phyloP scores from a whole-genome alignment of 2,329 filamentous ascomycete species.

The Stylonectria norvegica region DNA sequence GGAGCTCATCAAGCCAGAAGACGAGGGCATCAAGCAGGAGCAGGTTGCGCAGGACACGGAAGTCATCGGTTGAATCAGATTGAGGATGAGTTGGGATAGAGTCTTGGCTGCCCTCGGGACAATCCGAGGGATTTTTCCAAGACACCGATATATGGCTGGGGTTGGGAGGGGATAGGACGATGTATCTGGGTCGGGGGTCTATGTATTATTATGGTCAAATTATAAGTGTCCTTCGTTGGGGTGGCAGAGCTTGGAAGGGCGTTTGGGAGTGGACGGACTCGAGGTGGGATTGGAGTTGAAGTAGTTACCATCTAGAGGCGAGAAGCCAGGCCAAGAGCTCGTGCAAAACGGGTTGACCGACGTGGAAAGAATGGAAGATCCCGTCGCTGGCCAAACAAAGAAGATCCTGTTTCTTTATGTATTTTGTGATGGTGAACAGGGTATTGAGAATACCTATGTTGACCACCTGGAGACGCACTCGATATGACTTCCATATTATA shows the following conservation, averaged over 20 bases:
- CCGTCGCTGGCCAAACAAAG: slow-evolving; percentile 2
- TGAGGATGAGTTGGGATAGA: neutral
- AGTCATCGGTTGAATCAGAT: slow-evolving; percentile 32
- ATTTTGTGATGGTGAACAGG: slow-evolving; percentile 1
- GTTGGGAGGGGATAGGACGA: slow-evolving; percentile 16
- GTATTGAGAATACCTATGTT: too few species aligned
- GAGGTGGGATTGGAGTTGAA: slow-evolving; percentile 2
- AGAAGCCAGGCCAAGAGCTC: neutral
- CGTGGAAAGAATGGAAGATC: slow-evolving; percentile 2
- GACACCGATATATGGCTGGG: too few species aligned
- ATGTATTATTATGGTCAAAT: slow-evolving; percentile 28
- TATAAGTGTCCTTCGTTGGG: slow-evolving; percentile 26
- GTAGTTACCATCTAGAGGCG: neutral
- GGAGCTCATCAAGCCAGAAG: slow-evolving; percentile 68
- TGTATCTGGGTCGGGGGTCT: slow-evolving; percentile 21
- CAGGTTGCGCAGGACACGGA: slow-evolving; percentile 36
- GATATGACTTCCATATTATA: too few species aligned
- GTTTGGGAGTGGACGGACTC: slow-evolving; percentile 20
- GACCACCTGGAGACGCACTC: too few species aligned
- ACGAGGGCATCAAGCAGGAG: slow-evolving; percentile 38
- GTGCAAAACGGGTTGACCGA: neutral
- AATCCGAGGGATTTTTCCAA: too few species aligned
- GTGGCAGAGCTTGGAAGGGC: slow-evolving; percentile 29
- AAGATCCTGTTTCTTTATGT: too few species aligned
- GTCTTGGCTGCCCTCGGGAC: too few species aligned